Conservation (phyloP, 257 asterid species). For the Linderniella brevidens region DNA sequence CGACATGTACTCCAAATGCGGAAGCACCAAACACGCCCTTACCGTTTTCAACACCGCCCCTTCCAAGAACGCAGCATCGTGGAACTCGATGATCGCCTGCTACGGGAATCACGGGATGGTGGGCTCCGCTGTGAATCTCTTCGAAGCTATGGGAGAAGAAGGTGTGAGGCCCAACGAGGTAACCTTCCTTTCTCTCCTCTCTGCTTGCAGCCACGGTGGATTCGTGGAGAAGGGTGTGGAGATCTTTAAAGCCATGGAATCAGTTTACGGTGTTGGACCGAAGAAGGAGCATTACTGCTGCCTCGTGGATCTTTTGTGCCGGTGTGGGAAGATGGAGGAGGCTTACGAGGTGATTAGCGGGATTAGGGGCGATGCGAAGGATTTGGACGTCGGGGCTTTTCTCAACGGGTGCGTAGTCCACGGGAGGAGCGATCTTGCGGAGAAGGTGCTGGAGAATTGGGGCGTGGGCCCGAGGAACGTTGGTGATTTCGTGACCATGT, state of each 20-base stretch:
- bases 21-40: slow-evolving; percentile 24
- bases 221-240: slow-evolving; percentile 30
- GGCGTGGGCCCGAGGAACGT: slow-evolving; percentile 23
- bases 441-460: slow-evolving; percentile 18
- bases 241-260: slow-evolving; percentile 21
- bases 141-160: slow-evolving; percentile 30
- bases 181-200: slow-evolving; percentile 30
- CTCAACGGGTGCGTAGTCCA: slow-evolving; percentile 45
- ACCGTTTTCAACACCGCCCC: slow-evolving; percentile 18
- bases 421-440: slow-evolving; percentile 48
- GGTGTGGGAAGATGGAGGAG: slow-evolving; percentile 39
- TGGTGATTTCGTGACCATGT: slow-evolving; percentile 32
- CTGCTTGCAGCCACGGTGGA: slow-evolving; percentile 48
- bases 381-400: slow-evolving; percentile 38
- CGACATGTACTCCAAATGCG: slow-evolving; percentile 59
- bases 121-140: slow-evolving; percentile 22
- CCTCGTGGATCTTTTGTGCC: slow-evolving; percentile 40
- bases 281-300: slow-evolving; percentile 36
- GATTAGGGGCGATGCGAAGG: slow-evolving; percentile 18
- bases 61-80: slow-evolving; percentile 28
- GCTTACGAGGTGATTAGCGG: slow-evolving; percentile 22
- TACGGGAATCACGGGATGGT: slow-evolving; percentile 54
- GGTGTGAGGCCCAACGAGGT: slow-evolving; percentile 29
- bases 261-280: slow-evolving; percentile 15
- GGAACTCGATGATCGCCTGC: slow-evolving; percentile 61